Evolutionary conservation across 2,329 filamentous ascomycete species (phyloP).

Genomic region (Podosphaera fusca): DNA sequence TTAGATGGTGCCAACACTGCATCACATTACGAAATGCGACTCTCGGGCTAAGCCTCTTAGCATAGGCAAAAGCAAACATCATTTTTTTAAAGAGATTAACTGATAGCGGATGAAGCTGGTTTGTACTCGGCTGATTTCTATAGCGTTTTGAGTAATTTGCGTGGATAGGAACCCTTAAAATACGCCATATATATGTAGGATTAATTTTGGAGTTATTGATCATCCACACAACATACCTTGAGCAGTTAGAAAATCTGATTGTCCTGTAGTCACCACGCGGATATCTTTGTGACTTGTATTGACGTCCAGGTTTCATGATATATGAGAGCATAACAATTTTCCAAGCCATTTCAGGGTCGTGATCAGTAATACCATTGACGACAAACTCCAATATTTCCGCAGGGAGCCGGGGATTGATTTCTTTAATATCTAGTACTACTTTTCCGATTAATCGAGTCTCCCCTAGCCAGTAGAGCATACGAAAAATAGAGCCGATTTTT

Average conservation of each 20-base stretch:
- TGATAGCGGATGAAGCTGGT: not conserved
- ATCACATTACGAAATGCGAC: constrained; percentile 1
- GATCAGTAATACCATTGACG: not conserved
- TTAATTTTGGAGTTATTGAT: not conserved
- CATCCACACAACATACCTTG: constrained; percentile 1
- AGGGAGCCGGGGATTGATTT: not conserved
- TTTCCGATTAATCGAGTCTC: not conserved
- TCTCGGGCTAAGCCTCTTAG: not conserved
- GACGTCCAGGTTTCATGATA: constrained; percentile 1
- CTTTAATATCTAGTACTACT: not conserved
- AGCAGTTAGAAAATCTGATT: not conserved
- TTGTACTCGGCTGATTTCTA: not conserved
- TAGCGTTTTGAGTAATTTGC: not conserved
- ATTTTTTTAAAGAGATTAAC: not conserved
- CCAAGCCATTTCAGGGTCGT: not conserved
- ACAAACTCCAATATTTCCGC: not conserved
- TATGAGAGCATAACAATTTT: not conserved
- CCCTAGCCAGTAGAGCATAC: not conserved
- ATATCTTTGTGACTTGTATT: not conserved
- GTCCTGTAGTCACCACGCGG: not conserved
- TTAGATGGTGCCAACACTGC: constrained; percentile 1
- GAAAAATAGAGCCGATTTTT: not conserved
- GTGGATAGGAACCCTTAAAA: not conserved
- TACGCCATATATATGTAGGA: not conserved
- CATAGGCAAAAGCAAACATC: not conserved